Percentiles rank a stretch among this genome's conserved stretches.
Conservation (phyloP, 306 rosid species). For the Rubus parviflorus region DNA sequence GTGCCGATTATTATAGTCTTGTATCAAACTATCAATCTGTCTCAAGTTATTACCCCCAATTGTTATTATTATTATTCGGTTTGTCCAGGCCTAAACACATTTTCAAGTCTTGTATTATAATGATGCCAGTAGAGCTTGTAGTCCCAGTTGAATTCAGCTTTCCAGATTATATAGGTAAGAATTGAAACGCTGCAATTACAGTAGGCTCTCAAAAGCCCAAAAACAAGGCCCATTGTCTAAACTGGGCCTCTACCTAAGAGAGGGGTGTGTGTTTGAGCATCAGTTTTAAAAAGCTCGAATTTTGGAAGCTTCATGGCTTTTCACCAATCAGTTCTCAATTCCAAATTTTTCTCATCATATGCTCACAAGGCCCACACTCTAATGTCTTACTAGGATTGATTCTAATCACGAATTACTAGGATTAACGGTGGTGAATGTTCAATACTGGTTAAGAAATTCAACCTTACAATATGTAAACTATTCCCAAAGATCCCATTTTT, state of each 20-base stretch:
- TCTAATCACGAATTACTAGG: too few species aligned
- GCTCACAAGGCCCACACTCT: background rate
- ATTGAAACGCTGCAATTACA: too few species aligned
- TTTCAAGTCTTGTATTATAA: too few species aligned
- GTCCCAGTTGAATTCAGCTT: too few species aligned
- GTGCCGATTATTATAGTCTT: too few species aligned
- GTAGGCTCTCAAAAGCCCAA: background rate
- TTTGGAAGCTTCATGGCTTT: slow-evolving; percentile 25
- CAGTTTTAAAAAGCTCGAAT: slow-evolving; percentile 28
- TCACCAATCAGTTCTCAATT: slow-evolving; percentile 8
- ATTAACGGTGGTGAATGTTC: background rate
- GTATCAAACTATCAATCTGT: too few species aligned
- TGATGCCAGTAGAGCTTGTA: too few species aligned
- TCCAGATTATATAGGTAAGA: too few species aligned
- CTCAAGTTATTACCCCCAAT: too few species aligned
- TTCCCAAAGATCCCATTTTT: background rate
- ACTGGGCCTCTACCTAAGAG: background rate
- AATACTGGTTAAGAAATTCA: background rate
- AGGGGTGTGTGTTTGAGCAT: background rate
- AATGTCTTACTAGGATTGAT: too few species aligned
- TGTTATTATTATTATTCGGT: background rate
- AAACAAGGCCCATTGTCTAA: background rate
- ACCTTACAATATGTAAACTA: background rate
- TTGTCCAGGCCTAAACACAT: background rate
- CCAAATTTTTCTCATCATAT: slow-evolving; percentile 17